A percentile compares a stretch with the other conserved stretches of the same genome.
Conservation (phyloP, 345 rosid genomes). For the Aquilaria yunnanensis region DNA sequence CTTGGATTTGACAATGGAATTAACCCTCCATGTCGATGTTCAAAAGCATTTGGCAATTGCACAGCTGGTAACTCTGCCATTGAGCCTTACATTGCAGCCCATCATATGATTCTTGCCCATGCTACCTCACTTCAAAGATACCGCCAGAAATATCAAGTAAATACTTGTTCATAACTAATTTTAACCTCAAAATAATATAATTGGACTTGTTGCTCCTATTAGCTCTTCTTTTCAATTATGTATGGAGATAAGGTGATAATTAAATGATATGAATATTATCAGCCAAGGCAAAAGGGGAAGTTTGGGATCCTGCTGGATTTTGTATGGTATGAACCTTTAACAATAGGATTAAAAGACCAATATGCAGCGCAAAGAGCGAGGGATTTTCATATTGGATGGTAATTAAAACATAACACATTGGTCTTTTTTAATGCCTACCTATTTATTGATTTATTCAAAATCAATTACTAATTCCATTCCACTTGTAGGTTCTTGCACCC, state of each 20-base stretch:
- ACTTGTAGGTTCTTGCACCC: slow-evolving; percentile 54
- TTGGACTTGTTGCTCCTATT: too few species aligned
- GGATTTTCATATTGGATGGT: slow-evolving; percentile 78
- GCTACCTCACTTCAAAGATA: slow-evolving; percentile 55
- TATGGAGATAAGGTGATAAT: too few species aligned
- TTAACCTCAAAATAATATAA: too few species aligned
- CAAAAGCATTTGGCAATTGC: slow-evolving; percentile 47
- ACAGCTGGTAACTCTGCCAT: slow-evolving; percentile 47
- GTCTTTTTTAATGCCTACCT: too few species aligned
- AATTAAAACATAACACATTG: neutral
- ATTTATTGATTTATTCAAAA: too few species aligned
- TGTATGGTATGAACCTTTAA: slow-evolving; percentile 60
- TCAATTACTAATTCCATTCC: too few species aligned
- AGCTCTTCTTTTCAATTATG: neutral
- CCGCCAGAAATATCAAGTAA: slow-evolving; percentile 41
- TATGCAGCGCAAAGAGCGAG: slow-evolving; percentile 68
- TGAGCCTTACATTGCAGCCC: slow-evolving; percentile 62
- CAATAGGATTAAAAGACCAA: slow-evolving; percentile 40
- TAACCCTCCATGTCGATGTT: slow-evolving; percentile 54
- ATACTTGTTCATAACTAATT: too few species aligned
- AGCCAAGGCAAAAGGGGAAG: slow-evolving; percentile 49
- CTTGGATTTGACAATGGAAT: slow-evolving; percentile 50
- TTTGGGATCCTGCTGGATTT: slow-evolving; percentile 65
- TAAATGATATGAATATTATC: neutral
- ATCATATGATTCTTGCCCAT: slow-evolving; percentile 51